Conservation (phyloP, 202 grass and related monocot genomes). For the Eragrostis tef region DNA sequence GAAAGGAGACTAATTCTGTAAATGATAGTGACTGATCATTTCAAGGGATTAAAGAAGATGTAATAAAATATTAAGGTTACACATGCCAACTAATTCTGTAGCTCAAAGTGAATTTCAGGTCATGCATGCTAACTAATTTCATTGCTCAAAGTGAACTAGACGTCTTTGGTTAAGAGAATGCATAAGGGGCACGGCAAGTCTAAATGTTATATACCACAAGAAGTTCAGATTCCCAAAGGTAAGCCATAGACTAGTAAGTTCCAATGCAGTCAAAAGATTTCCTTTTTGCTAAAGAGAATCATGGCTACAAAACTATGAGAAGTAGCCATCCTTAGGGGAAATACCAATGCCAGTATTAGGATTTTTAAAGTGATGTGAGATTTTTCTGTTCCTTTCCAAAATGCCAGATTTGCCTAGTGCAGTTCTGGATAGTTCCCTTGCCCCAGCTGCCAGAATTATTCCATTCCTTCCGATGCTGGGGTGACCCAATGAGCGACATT, state of each 20-base stretch:
- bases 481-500: background rate
- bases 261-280: background rate
- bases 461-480: background rate
- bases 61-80: background rate
- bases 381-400: background rate
- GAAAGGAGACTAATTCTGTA: too few relatives aligned
- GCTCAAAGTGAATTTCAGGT: background rate
- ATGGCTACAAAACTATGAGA: background rate
- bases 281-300: background rate
- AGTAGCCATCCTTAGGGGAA: background rate
- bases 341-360: background rate
- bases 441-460: background rate
- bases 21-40: too few relatives aligned
- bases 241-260: background rate
- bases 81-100: background rate
- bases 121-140: too few relatives aligned
- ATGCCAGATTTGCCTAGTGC: background rate
- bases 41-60: background rate
- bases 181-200: background rate
- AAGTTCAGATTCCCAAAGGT: background rate
- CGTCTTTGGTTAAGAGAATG: background rate
- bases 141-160: too few relatives aligned
- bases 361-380: background rate
- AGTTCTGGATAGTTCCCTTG: background rate
- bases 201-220: background rate